phyloP scores from a whole-genome alignment of 176 grass and related monocot species.

The Dendrocalamus sinicus region DNA sequence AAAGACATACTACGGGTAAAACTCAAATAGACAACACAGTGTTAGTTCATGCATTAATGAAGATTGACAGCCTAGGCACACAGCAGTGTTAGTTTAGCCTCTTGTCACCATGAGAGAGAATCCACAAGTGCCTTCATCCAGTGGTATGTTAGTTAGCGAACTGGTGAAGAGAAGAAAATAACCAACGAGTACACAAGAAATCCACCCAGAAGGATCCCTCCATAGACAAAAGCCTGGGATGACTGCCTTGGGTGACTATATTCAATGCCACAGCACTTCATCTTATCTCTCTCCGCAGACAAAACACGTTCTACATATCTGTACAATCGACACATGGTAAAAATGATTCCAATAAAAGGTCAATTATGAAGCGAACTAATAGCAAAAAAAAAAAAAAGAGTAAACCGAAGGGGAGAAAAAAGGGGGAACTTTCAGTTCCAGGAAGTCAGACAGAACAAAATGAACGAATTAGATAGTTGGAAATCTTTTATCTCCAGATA shows the following conservation, averaged over 20 bases:
- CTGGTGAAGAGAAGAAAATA: slow-evolving; percentile 98
- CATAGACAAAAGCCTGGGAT: slow-evolving; percentile 93
- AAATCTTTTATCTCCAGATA: slow-evolving; percentile 32
- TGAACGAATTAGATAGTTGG: neutral
- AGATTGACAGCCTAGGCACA: neutral
- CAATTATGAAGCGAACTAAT: neutral
- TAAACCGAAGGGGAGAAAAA: neutral
- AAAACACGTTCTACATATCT: slow-evolving; percentile 85
- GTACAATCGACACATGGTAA: slow-evolving; percentile 27
- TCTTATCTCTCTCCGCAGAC: slow-evolving; percentile 72
- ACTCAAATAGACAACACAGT: slow-evolving; percentile 7
- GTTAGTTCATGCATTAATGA: slow-evolving; percentile 4
- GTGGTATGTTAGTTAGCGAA: slow-evolving; percentile 53
- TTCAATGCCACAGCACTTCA: slow-evolving; percentile 91
- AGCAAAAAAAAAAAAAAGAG: neutral
- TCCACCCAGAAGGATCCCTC: slow-evolving; percentile 92
- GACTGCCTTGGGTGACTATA: slow-evolving; percentile 75
- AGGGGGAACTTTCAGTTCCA: neutral
- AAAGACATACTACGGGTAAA: neutral
- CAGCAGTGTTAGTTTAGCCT: neutral
- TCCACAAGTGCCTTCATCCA: slow-evolving; percentile 28
- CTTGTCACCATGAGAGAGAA: slow-evolving; percentile 26
- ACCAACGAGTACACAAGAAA: slow-evolving; percentile 96
- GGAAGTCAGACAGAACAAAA: slow-evolving; percentile 5
- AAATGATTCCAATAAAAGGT: slow-evolving; percentile 6